Evolutionary conservation across 2,329 filamentous ascomycete genomes (phyloP), one percentile per base, ranked within the genome.

Genomic region (Chlorencoelia australis): DNA sequence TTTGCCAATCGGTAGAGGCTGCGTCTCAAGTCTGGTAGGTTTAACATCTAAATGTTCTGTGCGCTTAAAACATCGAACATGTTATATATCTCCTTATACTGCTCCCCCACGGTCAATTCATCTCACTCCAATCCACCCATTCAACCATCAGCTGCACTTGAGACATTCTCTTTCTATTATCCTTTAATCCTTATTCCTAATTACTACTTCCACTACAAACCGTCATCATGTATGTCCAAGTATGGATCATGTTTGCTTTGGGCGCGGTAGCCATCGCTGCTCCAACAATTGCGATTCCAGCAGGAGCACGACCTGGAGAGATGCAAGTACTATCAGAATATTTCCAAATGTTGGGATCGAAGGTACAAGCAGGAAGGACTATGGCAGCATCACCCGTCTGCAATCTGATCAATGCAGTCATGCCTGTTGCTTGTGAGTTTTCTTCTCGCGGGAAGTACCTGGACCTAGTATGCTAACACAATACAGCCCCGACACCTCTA

Each of bases 271-370:
- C 68, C 30, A 36, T 55, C 15, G 44, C 54, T 17, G 52, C 53
- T 28, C 55, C 55, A 33, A 49, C 47, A 7, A 28, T 48, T 14
- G 28, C 48, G 18, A 49, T 40, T 36, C 43, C 47, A 15, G 24
- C 46, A 18, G 42, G 33, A 13, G 38, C 44, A 11, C 32, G 36
- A 24, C 47, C 52, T 16, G 41, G 33, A 14, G 51, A 55, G 27
- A 51, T 51, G 44, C 43, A 49, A 33, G 58, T 65, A n/a, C 53
- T 79, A 34, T 70, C 73, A 18, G 63, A 66, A 26, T 79, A 78
- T 60, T 79, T 79, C 62, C 71, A 72, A 54, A 57, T 72, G 47
- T 55, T 79, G 42, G 73, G 72, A 18, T 43, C 57, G 37, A 78
- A 75, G 55, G 64, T 74, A 29, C 63, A 71, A 49, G 57, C 61